Evolutionary conservation across 2,329 filamentous ascomycete genomes (phyloP), one percentile per base, ranked within the genome.

Genomic region (Xylaria sp.): DNA sequence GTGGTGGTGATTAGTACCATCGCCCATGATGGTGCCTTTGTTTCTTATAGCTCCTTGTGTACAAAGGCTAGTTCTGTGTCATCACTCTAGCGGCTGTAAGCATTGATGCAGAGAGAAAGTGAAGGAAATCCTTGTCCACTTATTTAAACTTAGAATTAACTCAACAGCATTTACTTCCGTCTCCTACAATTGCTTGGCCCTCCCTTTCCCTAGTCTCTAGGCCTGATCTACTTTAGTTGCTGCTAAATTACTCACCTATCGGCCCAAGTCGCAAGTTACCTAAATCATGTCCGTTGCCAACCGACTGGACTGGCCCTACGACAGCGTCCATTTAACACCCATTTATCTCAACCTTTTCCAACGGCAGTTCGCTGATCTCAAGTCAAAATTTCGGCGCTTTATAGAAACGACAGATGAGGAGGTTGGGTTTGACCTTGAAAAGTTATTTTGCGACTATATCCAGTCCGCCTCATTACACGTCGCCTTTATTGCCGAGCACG

Each of bases 391-490:
- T 24, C 32, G 34, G 6, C 9, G 34, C 12, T 53, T 45, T 7
- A 4, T 64, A 9, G 6, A 32, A 36, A 32, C 12, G 7, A 4
- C 5, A 11, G 55, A 64, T 21, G 11, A n/a, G 3, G 34, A 27
- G 11, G 47, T 27, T 21, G 55, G 34, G n/a, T 39, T 48, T n/a
- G 27, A 65, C 17, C 36, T 65, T 12, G 36, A 48, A 14, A 36
- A 27, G 34, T 4, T 65, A 30, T 6, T 61, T n/a, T 11, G 14
- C 1, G 7, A 27, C 34, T 6, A 54, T n/a, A 12, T 11, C 19
- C 27, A 60, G n/a, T 14, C 3, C 19, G 14, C 27, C 24, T 65
- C 34, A 8, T 14, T 2, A 14, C 39, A 19, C 11, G 34, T 65
- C 39, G 19, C 4, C 21, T 5, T 19, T 3, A 65, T 65, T 39